Percentiles rank a stretch among this genome's conserved stretches.
phyloP scores from a whole-genome alignment of 78 protist species.

The Bodo saltans region DNA sequence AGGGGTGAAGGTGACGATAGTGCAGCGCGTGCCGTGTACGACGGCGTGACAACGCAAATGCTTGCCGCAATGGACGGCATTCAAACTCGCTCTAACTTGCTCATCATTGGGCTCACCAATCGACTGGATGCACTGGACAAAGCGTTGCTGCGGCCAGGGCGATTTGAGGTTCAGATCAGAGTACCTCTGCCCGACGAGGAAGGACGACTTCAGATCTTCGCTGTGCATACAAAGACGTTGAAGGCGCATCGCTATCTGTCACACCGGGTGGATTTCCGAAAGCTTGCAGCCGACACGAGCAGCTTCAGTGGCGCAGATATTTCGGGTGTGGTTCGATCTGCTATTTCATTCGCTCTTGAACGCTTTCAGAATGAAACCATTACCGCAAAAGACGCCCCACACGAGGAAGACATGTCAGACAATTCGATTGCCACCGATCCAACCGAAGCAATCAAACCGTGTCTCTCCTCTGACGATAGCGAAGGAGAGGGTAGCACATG shows the following conservation, averaged over 20 bases:
- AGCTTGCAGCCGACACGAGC: slow-evolving; percentile 49
- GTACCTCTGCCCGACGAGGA: slow-evolving; percentile 83
- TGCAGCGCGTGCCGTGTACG: slow-evolving; percentile 93
- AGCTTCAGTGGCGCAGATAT: slow-evolving; percentile 71
- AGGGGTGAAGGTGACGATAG: slow-evolving; percentile 77
- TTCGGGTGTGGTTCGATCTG: slow-evolving; percentile 59
- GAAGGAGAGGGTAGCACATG: neutral
- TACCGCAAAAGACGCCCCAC: neutral
- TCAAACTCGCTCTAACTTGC: slow-evolving; percentile 91
- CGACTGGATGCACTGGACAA: slow-evolving; percentile 98
- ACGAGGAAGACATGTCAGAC: neutral
- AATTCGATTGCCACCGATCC: neutral
- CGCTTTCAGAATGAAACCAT: neutral
- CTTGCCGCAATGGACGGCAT: slow-evolving; percentile 99
- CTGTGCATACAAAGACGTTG: slow-evolving; percentile 88
- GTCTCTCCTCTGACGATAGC: neutral
- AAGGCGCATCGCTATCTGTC: slow-evolving; percentile 9
- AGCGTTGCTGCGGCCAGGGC: slow-evolving; percentile 97
- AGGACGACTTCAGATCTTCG: slow-evolving; percentile 84
- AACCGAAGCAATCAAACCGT: neutral
- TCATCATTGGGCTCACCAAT: slow-evolving; percentile 98
- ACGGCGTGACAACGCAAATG: slow-evolving; percentile 98
- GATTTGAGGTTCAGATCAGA: slow-evolving; percentile 97
- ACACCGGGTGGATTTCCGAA: neutral
- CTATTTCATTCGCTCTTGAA: slow-evolving; percentile 56